These are phyloP conservation scores for Candida maesae DNA, from an alignment of 805 yeast genomes.

Conservation along the genomic window DNA sequence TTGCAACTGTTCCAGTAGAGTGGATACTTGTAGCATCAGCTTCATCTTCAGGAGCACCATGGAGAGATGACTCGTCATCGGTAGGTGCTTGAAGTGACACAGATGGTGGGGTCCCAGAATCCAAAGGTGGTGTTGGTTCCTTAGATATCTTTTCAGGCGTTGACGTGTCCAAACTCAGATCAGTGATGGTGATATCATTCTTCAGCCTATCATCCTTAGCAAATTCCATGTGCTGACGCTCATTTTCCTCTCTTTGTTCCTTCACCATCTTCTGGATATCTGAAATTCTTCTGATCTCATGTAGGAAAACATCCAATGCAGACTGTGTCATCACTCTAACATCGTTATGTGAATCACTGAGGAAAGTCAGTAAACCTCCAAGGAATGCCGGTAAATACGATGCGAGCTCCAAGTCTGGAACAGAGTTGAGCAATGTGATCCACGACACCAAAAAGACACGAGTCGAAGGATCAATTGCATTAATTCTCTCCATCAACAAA, in stretches of 20 bases:
- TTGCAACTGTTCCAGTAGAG: constrained; percentile 6
- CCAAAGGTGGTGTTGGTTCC: not conserved
- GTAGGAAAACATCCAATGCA: constrained; percentile 67
- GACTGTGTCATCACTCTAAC: constrained; percentile 83
- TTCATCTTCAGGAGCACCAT: no score
- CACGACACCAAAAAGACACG: constrained; percentile 90
- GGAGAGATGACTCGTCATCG: no score
- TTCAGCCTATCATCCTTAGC: constrained; percentile 20
- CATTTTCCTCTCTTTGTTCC: constrained; percentile 21
- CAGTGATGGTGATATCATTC: constrained; percentile 16
- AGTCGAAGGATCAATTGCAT: constrained; percentile 89
- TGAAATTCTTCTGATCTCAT: constrained; percentile 75
- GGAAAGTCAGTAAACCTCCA: constrained; percentile 74
- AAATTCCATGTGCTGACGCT: constrained; percentile 2
- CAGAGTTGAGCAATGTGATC: constrained; percentile 87
- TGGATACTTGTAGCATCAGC: not conserved
- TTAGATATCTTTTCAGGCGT: constrained; percentile 15
- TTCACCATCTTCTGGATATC: constrained; percentile 57
- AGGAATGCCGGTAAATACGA: constrained; percentile 86
- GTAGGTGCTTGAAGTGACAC: not conserved
- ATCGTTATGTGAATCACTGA: constrained; percentile 81
- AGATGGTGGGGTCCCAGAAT: not conserved
- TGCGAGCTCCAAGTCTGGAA: constrained; percentile 85
- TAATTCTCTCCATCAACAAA: constrained; percentile 83
- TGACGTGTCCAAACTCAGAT: constrained; percentile 23